These are phyloP conservation scores for Globisporangium splendens DNA, from an alignment of 352 stramenopile genomes.

Conservation along the genomic window DNA sequence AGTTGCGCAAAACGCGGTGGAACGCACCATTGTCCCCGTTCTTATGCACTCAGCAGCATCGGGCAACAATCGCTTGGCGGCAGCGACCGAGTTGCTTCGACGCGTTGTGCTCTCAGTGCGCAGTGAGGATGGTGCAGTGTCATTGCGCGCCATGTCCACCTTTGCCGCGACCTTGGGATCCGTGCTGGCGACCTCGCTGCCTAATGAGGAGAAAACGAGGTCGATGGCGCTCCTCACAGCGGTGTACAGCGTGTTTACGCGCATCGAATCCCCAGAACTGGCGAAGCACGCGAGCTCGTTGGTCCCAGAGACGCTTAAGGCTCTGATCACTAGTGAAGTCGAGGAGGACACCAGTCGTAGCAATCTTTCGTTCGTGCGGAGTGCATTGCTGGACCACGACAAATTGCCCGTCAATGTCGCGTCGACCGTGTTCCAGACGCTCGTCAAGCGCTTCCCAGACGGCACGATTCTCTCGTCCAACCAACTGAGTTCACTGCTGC, in stretches of 20 bases:
- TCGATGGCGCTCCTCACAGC: slow-evolving; percentile 7
- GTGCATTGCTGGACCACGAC: slow-evolving; percentile 13
- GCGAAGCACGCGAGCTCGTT: slow-evolving; percentile 7
- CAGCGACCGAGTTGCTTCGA: slow-evolving; percentile 8
- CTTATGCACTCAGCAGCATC: slow-evolving; percentile 20
- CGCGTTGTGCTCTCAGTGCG: slow-evolving; percentile 13
- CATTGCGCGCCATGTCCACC: not conserved
- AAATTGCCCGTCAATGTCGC: slow-evolving; percentile 2
- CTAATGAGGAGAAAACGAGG: not conserved
- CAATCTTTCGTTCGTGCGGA: slow-evolving; percentile 18
- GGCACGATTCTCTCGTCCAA: slow-evolving; percentile 21
- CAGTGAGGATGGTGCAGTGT: not conserved
- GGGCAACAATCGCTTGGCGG: not conserved
- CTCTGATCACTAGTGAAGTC: slow-evolving; percentile 3
- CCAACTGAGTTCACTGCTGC: slow-evolving; percentile 33
- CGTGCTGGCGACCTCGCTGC: slow-evolving; percentile 2
- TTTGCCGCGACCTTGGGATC: slow-evolving; percentile 11
- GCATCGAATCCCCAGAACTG: slow-evolving; percentile 12
- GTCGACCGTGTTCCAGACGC: slow-evolving; percentile 21
- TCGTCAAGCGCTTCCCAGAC: slow-evolving; percentile 18
- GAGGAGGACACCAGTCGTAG: not conserved
- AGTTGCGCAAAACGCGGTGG: slow-evolving; percentile 16
- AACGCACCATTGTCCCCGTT: slow-evolving; percentile 28
- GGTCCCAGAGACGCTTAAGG: slow-evolving; percentile 7
- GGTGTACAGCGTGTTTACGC: slow-evolving; percentile 15